Conservation (phyloP, 495 filamentous ascomycete species). For the Baudoinia panamericana region DNA sequence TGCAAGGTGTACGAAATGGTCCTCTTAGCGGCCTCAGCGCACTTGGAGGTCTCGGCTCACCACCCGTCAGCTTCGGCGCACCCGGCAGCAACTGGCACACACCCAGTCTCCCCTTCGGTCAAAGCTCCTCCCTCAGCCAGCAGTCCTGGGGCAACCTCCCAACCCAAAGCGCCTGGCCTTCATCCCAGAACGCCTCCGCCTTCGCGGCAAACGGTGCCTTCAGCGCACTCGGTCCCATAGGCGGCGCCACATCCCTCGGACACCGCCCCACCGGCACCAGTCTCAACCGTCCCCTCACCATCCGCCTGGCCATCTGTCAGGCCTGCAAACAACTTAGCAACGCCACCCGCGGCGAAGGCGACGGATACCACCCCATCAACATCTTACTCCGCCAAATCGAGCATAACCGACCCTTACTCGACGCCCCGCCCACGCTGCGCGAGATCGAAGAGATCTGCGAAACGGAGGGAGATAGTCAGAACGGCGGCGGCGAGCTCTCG, state of each 20-base stretch:
- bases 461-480: conserved; percentile 71
- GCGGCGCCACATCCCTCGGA: conserved; percentile 13
- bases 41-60: conserved; percentile 11
- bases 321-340: conserved; percentile 46
- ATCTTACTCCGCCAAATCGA: conserved; percentile 55
- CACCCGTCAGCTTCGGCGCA: conserved; percentile 13
- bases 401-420: conserved; percentile 39
- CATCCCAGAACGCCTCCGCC: conserved; percentile 35
- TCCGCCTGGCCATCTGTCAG: conserved; percentile 46
- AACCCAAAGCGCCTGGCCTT: conserved; percentile 27
- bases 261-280: conserved; percentile 14
- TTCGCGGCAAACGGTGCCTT: conserved; percentile 39
- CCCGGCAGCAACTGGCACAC: conserved; percentile 24
- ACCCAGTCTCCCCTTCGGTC: conserved; percentile 23
- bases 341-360: conserved; percentile 24
- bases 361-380: conserved; percentile 55
- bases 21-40: conserved; percentile 8
- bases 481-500: conserved; percentile 77
- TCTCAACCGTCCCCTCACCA: conserved; percentile 39
- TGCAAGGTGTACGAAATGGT: background rate
- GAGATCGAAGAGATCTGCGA: conserved; percentile 86
- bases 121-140: conserved; percentile 4
- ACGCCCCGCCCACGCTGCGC: conserved; percentile 46
- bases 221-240: conserved; percentile 35
- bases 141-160: conserved; percentile 21